Conservation (phyloP, 371 early-diverging fungal species). For the Nematocida homosporus region DNA sequence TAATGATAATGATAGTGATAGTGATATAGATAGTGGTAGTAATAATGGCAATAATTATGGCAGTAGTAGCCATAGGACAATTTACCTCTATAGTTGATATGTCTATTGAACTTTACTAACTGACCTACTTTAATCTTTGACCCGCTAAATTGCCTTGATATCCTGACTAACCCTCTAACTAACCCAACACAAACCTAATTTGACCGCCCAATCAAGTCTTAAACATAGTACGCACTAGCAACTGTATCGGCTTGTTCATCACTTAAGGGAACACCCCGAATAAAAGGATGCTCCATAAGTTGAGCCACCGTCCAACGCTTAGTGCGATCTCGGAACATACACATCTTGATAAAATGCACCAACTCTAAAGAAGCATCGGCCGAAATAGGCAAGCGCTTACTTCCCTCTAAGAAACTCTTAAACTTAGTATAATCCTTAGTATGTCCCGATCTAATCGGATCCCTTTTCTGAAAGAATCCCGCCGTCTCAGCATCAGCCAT, state of each 20-base stretch:
- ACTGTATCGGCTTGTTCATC: neutral
- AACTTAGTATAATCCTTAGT: constrained; percentile 58
- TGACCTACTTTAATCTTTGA: too few species aligned
- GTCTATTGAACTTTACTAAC: too few species aligned
- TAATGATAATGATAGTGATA: too few species aligned
- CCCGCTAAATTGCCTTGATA: too few species aligned
- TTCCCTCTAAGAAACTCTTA: constrained; percentile 49
- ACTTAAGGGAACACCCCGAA: constrained; percentile 25
- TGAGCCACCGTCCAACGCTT: constrained; percentile 63
- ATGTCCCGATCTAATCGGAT: constrained; percentile 53
- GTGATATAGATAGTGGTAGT: too few species aligned
- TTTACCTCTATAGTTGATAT: too few species aligned
- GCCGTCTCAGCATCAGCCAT: constrained; percentile 32
- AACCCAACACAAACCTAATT: too few species aligned
- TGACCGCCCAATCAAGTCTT: neutral
- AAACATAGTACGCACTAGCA: constrained; percentile 1
- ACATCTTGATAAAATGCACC: constrained; percentile 61
- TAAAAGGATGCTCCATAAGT: constrained; percentile 65
- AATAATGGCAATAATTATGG: too few species aligned
- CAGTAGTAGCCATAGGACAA: too few species aligned
- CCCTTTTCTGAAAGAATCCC: constrained; percentile 29
- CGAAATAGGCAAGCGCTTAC: constrained; percentile 45
- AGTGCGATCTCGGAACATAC: constrained; percentile 58
- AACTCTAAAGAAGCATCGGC: constrained; percentile 56
- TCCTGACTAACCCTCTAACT: too few species aligned